A percentile compares a stretch with the other conserved stretches of the same genome.
These are phyloP conservation scores for Prunus padus DNA, from an alignment of 306 rosid species.

Conservation along the genomic window DNA sequence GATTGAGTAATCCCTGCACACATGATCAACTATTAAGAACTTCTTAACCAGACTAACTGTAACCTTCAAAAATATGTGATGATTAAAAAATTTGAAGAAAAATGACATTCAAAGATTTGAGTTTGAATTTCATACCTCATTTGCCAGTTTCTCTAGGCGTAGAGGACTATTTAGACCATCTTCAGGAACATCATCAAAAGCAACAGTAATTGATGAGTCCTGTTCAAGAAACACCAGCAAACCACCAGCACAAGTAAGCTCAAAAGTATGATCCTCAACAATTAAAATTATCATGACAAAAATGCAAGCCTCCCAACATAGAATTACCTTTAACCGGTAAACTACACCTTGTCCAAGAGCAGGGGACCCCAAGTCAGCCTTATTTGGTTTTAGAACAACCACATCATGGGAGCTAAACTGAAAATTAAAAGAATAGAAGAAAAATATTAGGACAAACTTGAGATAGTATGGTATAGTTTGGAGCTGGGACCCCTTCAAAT, in stretches of 20 bases:
- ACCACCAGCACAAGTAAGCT: conserved; percentile 31
- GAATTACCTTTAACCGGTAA: conserved; percentile 79
- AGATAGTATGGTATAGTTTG: background rate
- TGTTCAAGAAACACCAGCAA: conserved; percentile 37
- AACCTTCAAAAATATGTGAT: background rate
- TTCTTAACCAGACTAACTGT: background rate
- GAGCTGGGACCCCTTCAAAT: background rate
- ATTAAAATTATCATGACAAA: conserved; percentile 13
- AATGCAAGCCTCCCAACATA: conserved; percentile 7
- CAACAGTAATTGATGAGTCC: conserved; percentile 95
- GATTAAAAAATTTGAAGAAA: background rate
- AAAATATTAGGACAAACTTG: background rate
- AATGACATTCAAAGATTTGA: background rate
- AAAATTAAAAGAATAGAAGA: conserved; percentile 13
- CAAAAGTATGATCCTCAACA: conserved; percentile 22
- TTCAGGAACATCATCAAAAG: conserved; percentile 95
- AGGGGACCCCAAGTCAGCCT: conserved; percentile 88
- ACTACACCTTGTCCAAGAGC: conserved; percentile 98
- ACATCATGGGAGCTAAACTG: conserved; percentile 94
- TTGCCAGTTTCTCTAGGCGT: conserved; percentile 87
- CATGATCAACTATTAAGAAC: background rate
- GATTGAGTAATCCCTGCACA: background rate
- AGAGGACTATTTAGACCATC: conserved; percentile 87
- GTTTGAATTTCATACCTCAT: conserved; percentile 56
- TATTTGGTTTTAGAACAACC: conserved; percentile 87